Conservation (phyloP, 1,284 basidiomycete genomes). For the Cryptococcus sp. region DNA sequence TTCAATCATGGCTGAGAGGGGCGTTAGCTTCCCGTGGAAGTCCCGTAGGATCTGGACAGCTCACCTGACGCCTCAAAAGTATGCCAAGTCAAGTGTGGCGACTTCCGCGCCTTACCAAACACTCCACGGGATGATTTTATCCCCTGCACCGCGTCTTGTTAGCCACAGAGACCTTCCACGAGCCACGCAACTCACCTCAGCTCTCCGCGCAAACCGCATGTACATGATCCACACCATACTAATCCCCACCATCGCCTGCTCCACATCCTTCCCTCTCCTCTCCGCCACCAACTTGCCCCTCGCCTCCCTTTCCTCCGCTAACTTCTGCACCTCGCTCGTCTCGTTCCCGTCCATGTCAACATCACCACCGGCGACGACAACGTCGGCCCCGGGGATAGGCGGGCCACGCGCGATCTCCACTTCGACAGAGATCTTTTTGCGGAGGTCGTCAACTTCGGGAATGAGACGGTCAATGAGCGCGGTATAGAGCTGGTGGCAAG, state of each 20-base stretch:
- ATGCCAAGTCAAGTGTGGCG: constrained; percentile 84
- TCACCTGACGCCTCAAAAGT: constrained; percentile 86
- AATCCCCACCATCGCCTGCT: constrained; percentile 52
- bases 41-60: constrained; percentile 26
- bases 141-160: constrained; percentile 51
- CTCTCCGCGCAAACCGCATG: constrained; percentile 85
- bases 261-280: constrained; percentile 52
- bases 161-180: not conserved
- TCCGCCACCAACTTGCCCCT: constrained; percentile 53
- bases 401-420: constrained; percentile 50
- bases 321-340: constrained; percentile 50
- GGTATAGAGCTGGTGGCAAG: constrained; percentile 67
- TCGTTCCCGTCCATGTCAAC: constrained; percentile 42
- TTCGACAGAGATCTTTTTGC: constrained; percentile 56
- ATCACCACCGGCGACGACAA: constrained; percentile 18
- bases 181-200: constrained; percentile 56
- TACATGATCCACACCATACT: constrained; percentile 70
- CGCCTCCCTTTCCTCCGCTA: constrained; percentile 63
- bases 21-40: not conserved
- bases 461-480: constrained; percentile 68
- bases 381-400: constrained; percentile 35
- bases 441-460: constrained; percentile 67
- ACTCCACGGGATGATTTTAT: constrained; percentile 71
- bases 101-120: constrained; percentile 81
- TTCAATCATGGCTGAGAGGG: constrained; percentile 76